Evolutionary conservation across 2,329 filamentous ascomycete species (phyloP).

Genomic region (Fusarium xyrophilum): DNA sequence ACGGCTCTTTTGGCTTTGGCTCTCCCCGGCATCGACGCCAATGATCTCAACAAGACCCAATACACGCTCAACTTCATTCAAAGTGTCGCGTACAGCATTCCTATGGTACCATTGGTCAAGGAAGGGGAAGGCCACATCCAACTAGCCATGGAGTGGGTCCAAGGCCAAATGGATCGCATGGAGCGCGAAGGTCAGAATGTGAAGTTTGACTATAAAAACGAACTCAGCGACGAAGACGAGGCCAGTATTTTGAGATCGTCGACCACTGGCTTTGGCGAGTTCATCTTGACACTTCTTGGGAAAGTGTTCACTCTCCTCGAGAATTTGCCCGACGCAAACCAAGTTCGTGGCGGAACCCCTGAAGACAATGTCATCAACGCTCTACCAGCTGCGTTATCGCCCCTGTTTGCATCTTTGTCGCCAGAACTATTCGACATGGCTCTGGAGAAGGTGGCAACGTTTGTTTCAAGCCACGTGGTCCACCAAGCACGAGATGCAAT

Average conservation of each 20-base stretch:
- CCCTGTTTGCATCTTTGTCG: slow-evolving; percentile 87
- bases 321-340: slow-evolving; percentile 89
- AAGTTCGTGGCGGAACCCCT: slow-evolving; percentile 86
- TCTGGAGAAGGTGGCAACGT: slow-evolving; percentile 88
- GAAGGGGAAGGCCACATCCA: slow-evolving; percentile 68
- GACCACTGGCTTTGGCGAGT: slow-evolving; percentile 92
- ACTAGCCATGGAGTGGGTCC: slow-evolving; percentile 91
- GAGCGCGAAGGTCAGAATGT: slow-evolving; percentile 86
- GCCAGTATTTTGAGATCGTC: slow-evolving; percentile 89
- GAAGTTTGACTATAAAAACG: slow-evolving; percentile 81
- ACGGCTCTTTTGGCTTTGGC: slow-evolving; percentile 92
- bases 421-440: slow-evolving; percentile 93
- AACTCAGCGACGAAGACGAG: slow-evolving; percentile 86
- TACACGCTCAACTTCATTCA: slow-evolving; percentile 96
- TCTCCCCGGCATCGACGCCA: slow-evolving; percentile 94
- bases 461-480: slow-evolving; percentile 92
- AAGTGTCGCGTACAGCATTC: slow-evolving; percentile 94
- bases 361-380: slow-evolving; percentile 98
- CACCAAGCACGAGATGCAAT: slow-evolving; percentile 97
- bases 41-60: slow-evolving; percentile 95
- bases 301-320: slow-evolving; percentile 95
- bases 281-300: slow-evolving; percentile 86
- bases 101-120: slow-evolving; percentile 75
- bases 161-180: slow-evolving; percentile 91
- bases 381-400: slow-evolving; percentile 87